Conservation (phyloP, 2,329 filamentous ascomycete species). For the Penicillium sp. region DNA sequence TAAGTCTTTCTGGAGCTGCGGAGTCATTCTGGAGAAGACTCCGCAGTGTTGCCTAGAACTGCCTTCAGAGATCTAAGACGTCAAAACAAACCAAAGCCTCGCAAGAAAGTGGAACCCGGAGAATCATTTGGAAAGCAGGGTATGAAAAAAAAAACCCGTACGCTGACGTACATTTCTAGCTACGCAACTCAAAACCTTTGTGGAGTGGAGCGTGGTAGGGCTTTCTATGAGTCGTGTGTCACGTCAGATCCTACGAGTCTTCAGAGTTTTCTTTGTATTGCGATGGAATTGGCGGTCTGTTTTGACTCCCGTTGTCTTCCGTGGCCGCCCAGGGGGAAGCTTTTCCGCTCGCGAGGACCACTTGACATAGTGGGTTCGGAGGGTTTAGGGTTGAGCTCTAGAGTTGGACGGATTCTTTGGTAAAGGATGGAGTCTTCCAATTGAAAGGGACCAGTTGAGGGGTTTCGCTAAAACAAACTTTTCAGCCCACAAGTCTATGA, state of each 20-base stretch:
- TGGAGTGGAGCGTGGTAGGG: not conserved
- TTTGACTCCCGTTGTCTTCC: constrained; percentile 10
- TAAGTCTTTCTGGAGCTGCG: not conserved
- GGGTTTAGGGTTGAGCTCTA: not conserved
- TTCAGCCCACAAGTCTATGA: constrained; percentile 6
- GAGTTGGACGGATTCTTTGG: not conserved
- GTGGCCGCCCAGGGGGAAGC: not conserved
- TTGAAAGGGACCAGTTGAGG: not conserved
- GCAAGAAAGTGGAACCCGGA: not conserved
- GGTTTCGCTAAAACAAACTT: not conserved
- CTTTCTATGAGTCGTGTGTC: not conserved
- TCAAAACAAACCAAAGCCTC: not conserved
- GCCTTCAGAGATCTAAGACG: not conserved
- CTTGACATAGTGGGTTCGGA: not conserved
- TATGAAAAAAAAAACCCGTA: not conserved
- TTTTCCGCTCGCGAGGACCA: not conserved
- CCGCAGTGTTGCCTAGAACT: not conserved
- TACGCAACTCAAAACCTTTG: not conserved
- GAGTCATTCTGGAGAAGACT: constrained; percentile 7
- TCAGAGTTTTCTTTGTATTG: not conserved
- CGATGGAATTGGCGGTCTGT: not conserved
- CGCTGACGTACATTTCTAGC: not conserved
- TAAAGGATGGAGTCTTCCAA: not conserved
- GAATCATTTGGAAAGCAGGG: not conserved
- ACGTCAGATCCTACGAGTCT: not conserved